Percentiles rank a stretch among this genome's conserved stretches.
Conservation (phyloP, 2,329 filamentous ascomycete genomes). For the Exophiala spinifera region DNA sequence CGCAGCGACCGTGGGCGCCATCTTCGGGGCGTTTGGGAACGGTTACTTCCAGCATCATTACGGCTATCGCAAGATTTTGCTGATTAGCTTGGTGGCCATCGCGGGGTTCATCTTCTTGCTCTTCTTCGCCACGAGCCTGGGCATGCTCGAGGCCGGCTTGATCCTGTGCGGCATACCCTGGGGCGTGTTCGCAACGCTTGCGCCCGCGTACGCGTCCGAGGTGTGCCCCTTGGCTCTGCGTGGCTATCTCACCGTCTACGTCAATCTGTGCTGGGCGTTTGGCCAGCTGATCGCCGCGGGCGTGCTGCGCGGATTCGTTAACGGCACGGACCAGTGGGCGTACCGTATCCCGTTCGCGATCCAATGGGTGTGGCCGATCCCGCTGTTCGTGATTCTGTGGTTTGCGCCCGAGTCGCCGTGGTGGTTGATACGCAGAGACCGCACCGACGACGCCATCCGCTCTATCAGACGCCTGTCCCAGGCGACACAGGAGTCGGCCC, state of each 20-base stretch:
- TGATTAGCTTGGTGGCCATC: too few species aligned
- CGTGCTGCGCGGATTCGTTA: conserved; percentile 30
- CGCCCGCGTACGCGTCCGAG: conserved; percentile 65
- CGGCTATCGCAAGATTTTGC: too few species aligned
- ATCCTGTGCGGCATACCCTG: conserved; percentile 43
- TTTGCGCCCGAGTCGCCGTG: conserved; percentile 50
- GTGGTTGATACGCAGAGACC: conserved; percentile 49
- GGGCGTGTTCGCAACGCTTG: conserved; percentile 31
- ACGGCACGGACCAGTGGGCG: conserved; percentile 33
- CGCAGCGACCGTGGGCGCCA: too few species aligned
- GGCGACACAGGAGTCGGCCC: too few species aligned
- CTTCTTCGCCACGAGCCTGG: conserved; percentile 49
- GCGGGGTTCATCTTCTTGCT: conserved; percentile 40
- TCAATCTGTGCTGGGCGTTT: conserved; percentile 37
- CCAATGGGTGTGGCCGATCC: conserved; percentile 52
- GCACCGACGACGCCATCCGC: conserved; percentile 39
- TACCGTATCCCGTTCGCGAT: conserved; percentile 19
- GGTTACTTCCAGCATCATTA: too few species aligned
- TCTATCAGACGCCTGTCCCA: conserved; percentile 43
- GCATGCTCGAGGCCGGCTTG: conserved; percentile 44
- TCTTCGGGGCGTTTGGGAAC: conserved; percentile 62
- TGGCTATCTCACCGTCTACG: conserved; percentile 31
- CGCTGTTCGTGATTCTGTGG: conserved; percentile 43
- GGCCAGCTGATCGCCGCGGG: conserved; percentile 36
- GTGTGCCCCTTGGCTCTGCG: conserved; percentile 49